Base-by-base conservation (phyloP, 1,284 basidiomycete species). In the Cutaneotrichosporon dermatis region DNA sequence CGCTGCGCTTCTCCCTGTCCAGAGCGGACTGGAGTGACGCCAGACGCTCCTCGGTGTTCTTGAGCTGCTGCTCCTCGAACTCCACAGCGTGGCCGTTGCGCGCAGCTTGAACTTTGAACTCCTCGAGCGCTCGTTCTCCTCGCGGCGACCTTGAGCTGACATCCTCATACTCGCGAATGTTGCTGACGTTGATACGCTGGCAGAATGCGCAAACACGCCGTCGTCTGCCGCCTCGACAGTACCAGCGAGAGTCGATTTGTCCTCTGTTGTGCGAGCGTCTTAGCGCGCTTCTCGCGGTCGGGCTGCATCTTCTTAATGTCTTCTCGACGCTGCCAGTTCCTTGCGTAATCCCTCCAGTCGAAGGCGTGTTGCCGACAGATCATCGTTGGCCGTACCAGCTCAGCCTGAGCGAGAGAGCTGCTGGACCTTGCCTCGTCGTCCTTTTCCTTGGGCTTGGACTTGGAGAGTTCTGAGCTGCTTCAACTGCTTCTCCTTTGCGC, bases 121-220 rank as follows among this genome's bases (percentile, higher is more conserved):
- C 83, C 65, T 94, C 79, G 58, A 90, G 81, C 3, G 90, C 90
- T 66, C 90, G 70, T 84, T 89, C 76, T 93, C 92, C 67, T 90
- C 88, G 72, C 92, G 86, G 90, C 90, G 25, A 90, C 83, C 73
- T 88, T 90, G 37, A 98, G 82, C 71, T 97, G 93, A 89, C 85
- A 72, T 92, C 88, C 77, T 99, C 95, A 75, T 97, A 99, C 64
- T 96, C 92, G 46, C 95, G 86, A 63, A 99, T 94, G 78, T 88
- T 87, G 39, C 79, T 75, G 8, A 97, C 88, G 5, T 86, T 84
- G 67, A 98, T 93, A 58, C 85, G 83, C 41, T 76, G 74, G 75
- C 95, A 98, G 80, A 99, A 99, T 3, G 79, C 76, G 75, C 81
- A 72, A 96, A 99, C 16, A 96, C 80, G 2, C 79, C 80, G 68